Evolutionary conservation across 129 eudicot species (phyloP).

Genomic region (Centella asiatica): DNA sequence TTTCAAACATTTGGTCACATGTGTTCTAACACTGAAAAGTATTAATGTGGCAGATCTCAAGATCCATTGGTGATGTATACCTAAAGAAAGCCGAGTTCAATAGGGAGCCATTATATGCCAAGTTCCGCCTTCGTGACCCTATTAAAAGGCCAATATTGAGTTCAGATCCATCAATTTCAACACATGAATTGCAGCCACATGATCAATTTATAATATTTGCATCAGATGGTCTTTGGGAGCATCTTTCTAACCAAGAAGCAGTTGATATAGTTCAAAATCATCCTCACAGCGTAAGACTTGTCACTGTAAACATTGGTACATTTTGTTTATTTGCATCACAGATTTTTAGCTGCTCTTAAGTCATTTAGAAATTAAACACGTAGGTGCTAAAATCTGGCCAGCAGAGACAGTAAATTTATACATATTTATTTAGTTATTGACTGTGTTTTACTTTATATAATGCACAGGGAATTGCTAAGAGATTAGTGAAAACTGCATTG

Average conservation of each 20-base stretch:
- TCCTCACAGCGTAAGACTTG: slow-evolving; percentile 58
- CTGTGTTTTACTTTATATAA: no score
- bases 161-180: slow-evolving; percentile 71
- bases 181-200: slow-evolving; percentile 66
- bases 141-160: slow-evolving; percentile 66
- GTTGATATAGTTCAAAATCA: slow-evolving; percentile 71
- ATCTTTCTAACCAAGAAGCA: slow-evolving; percentile 88
- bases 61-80: slow-evolving; percentile 90
- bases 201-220: slow-evolving; percentile 89
- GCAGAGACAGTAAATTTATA: no score
- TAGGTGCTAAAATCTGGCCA: no score
- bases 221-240: slow-evolving; percentile 98
- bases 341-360: no score
- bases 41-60: slow-evolving; percentile 51
- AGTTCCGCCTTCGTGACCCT: slow-evolving; percentile 85
- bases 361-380: no score
- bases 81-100: slow-evolving; percentile 79
- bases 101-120: slow-evolving; percentile 80
- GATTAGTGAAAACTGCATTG: slow-evolving; percentile 69
- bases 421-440: slow-evolving; percentile 14
- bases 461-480: slow-evolving; percentile 85
- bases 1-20: no score
- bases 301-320: no score
- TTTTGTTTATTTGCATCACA: no score
- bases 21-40: no score